Base-by-base conservation (phyloP, 371 early-diverging fungal genomes). In the Mortierella sp. region DNA sequence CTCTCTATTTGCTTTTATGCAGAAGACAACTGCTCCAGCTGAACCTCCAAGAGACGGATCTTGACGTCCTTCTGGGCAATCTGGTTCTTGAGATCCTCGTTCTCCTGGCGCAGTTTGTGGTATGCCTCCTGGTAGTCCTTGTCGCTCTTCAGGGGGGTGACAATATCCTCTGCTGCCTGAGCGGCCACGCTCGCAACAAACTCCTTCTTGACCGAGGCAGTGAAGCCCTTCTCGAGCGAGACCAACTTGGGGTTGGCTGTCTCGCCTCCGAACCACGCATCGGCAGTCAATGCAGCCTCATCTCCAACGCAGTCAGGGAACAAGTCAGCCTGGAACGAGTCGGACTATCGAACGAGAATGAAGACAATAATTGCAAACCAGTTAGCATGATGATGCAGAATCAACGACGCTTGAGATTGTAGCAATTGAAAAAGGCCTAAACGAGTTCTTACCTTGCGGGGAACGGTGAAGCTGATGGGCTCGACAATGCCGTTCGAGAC, bases 391-490 rank as follows among this genome's bases (percentile, higher is more conserved):
- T n/a, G n/a, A n/a, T n/a, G n/a, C n/a, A n/a, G n/a, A n/a, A n/a
- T n/a, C n/a, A n/a, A n/a, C n/a, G n/a, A n/a, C n/a, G n/a, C n/a
- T n/a, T n/a, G n/a, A 37, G 19, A 34, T 8, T n/a, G 26, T 29
- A 55, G 44, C n/a, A n/a, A 41, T 52, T 13, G 22, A 43, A 40
- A 39, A 29, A 31, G 2, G 43, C 24, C 19, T 4, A 5, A 45
- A 61, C n/a, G n/a, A 45, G 22, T 16, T 14, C 76, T 74, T 89
- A 95, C 97, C 92, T 95, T 96, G 83, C 99, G 89, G n/a, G 99
- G 99, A 6, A 98, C 99, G 66, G 91, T 95, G 89, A 99, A 98
- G 37, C 96, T 95, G 68, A 99, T 95, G 26, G 99, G 99, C 86
- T 99, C 99, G 65, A 99, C 91, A 71, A 94, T 76, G 48, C 91